Evolutionary conservation across 192 early-diverging fungal genomes (phyloP), one percentile per base, ranked within the genome.

Genomic region (Umbelopsis isabellina): DNA sequence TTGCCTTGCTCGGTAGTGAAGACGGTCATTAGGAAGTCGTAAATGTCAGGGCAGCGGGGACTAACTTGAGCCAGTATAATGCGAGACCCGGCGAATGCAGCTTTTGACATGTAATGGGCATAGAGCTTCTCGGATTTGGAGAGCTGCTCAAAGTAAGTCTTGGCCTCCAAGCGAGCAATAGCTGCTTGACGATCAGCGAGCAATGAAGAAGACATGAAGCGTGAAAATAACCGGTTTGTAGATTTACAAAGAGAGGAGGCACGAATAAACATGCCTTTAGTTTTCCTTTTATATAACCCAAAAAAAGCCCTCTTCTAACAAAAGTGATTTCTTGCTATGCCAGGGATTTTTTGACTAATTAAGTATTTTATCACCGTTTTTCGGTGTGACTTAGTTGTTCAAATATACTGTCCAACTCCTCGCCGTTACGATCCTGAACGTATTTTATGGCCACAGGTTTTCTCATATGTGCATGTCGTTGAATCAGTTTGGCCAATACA

Each of bases 91-190:
- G 72, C 85, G 69, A 84, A 89, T n/a, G 82, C 69, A 20, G 87
- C 87, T 20, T 76, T 76, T 12, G 77, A 74, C 72, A 89, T 82
- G 70, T 78, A 79, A 66, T 89, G 87, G 6, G 80, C 84, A 73
- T 88, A 88, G 2, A 73, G 73, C 61, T 87, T 77, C 71, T 89
- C 83, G 16, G 73, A 74, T 16, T 70, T 52, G 11, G 80, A 53
- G 16, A 89, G 77, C 4, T 79, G 30, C 0, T 84, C 76, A 71
- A 88, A 89, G 67, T 82, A 84, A 46, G 73, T 65, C 44, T 76
- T 82, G 49, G 74, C 84, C 49, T 89, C 83, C 16, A 89, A 76
- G 2, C 68, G 46, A 69, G 75, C 75, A 51, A 89, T 69, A 15
- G 87, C 86, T n/a, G 73, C 55, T 25, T 82, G 51, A 5, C 55